Evolutionary conservation across 2,329 filamentous ascomycete species (phyloP), one percentile per base, ranked within the genome.

Genomic region (Alternaria tenuissima): DNA sequence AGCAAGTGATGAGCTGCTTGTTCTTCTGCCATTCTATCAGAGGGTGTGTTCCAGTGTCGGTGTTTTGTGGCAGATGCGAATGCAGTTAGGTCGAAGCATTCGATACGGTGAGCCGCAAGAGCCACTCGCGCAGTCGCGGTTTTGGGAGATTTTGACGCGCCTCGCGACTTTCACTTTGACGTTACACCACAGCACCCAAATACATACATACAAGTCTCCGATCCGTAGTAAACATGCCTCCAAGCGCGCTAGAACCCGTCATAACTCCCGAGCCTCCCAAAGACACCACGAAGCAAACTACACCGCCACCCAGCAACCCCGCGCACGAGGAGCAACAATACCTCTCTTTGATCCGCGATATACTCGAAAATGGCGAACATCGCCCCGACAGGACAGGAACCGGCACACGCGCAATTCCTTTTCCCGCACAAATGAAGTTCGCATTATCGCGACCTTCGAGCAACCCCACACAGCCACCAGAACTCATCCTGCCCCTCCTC

Each of bases 371-470:
- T 26, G 95, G 95, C 72, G 95, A 99, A 79, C 89, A 93, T 76
- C 90, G 95, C 18, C 93, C 93, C 32, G 95, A 99, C 78, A 86
- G 92, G 69, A 99, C 95, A 4, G 95, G 95, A 54, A 99, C 95
- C 4, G 95, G 95, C 56, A 99, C 95, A 11, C 87, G 89, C 74
- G 93, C 93, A 9, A 85, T 98, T 67, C 97, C 97, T 72, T 94
- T 93, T 2, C 94, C 95, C 1, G 85, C 87, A 0, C 92, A 93
- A 34, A 86, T 98, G 49, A 94, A 93, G 75, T 99, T 98, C 84
- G 85, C 86, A 44, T 91, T 99, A 65, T 91, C 90, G 64, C 84
- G 87, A 56, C 74, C 74, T 22, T 78, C 80, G 30, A 67, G 75
- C 55, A 75, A 80, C 59, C 75, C 80, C 46, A 76, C 80, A 8